A percentile compares a stretch with the other conserved stretches of the same genome.
These are phyloP conservation scores for Exophiala oligosperma DNA, from an alignment of 2,329 filamentous ascomycete species.

Conservation along the genomic window DNA sequence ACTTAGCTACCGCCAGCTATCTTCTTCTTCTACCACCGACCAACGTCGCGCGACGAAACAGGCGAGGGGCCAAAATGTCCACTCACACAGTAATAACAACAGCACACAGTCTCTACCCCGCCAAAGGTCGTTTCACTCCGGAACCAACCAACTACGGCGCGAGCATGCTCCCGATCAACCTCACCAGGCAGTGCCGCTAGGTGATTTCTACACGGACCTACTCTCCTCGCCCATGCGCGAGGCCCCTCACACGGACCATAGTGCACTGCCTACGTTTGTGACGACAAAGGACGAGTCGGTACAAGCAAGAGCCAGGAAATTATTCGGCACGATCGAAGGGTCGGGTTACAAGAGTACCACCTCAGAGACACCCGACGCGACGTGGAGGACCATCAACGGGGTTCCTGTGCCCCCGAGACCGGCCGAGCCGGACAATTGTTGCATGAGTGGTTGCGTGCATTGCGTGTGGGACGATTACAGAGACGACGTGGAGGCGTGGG, in stretches of 20 bases:
- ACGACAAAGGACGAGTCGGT: conserved; percentile 26
- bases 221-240: conserved; percentile 34
- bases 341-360: conserved; percentile 65
- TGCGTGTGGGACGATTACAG: conserved; percentile 93
- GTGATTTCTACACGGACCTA: conserved; percentile 47
- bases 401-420: conserved; percentile 81
- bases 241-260: conserved; percentile 8
- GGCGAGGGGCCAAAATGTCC: background rate
- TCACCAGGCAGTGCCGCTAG: conserved; percentile 42
- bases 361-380: conserved; percentile 49
- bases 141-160: background rate
- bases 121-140: conserved; percentile 3
- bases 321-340: conserved; percentile 81
- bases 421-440: conserved; percentile 94
- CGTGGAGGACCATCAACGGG: conserved; percentile 65
- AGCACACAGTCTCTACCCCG: background rate
- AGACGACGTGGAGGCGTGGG: conserved; percentile 92
- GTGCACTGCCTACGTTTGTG: conserved; percentile 25
- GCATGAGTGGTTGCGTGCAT: conserved; percentile 97
- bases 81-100: background rate
- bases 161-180: conserved; percentile 6
- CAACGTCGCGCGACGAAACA: background rate
- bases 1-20: conserved; percentile 35
- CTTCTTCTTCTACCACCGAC: conserved; percentile 24
- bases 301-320: conserved; percentile 60